These are phyloP conservation scores for Phlyctochytrium planicorne DNA, from an alignment of 192 early-diverging fungal species.

Conservation along the genomic window DNA sequence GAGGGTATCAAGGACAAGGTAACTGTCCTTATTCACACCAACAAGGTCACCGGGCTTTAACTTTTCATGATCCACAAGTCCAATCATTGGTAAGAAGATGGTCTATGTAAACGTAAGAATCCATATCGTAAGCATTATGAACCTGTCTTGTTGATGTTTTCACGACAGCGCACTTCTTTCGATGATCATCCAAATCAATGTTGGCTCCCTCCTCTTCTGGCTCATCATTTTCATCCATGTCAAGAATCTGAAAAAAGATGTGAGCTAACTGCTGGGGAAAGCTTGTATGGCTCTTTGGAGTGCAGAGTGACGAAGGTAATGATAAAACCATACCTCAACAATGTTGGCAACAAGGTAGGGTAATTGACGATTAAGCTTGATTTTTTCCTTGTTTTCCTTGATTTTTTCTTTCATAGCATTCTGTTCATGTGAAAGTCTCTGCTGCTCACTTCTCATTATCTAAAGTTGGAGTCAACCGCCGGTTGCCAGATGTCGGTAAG, in stretches of 20 bases:
- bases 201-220: constrained; percentile 94
- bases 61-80: constrained; percentile 84
- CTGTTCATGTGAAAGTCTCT: constrained; percentile 88
- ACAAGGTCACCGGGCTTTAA: constrained; percentile 96
- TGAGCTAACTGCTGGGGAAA: neutral
- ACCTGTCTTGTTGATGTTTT: constrained; percentile 94
- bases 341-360: constrained; percentile 96
- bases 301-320: too few species aligned
- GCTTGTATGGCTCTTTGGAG: too few species aligned
- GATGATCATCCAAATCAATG: constrained; percentile 87
- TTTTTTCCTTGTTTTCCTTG: constrained; percentile 98
- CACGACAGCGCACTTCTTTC: constrained; percentile 95
- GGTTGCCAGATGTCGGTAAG: too few species aligned
- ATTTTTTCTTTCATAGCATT: constrained; percentile 84
- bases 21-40: constrained; percentile 98
- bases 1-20: constrained; percentile 90
- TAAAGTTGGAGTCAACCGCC: constrained; percentile 21
- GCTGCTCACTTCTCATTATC: constrained; percentile 89
- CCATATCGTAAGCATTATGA: constrained; percentile 2
- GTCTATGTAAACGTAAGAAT: constrained; percentile 58
- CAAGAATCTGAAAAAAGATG: constrained; percentile 63
- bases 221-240: constrained; percentile 87
- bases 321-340: constrained; percentile 71
- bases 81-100: constrained; percentile 95
- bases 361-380: constrained; percentile 96